Percentiles rank a stretch among this genome's conserved stretches.
Conservation (phyloP, 441 rosid genomes). For the Syzygium syzygioides region DNA sequence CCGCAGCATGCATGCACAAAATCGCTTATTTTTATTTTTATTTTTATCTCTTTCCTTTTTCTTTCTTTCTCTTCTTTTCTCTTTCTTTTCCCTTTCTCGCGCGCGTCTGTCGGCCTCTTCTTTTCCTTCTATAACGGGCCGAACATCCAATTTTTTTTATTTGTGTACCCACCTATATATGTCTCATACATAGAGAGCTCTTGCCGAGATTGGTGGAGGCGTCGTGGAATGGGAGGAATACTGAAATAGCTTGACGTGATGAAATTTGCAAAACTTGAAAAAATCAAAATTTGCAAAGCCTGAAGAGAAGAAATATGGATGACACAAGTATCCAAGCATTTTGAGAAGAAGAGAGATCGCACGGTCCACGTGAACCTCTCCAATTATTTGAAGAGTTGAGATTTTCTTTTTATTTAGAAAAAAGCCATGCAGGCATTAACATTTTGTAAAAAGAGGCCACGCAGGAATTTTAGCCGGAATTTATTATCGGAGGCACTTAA, state of each 20-base stretch:
- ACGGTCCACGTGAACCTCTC: background rate
- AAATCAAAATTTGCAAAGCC: background rate
- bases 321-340: background rate
- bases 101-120: too few relatives aligned
- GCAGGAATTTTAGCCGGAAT: background rate
- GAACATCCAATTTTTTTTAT: too few relatives aligned
- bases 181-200: slow-evolving; percentile 39
- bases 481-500: rapidly evolving
- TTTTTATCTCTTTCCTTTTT: too few relatives aligned
- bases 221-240: slow-evolving; percentile 34
- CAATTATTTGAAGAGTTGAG: background rate
- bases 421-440: background rate
- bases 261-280: background rate
- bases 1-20: too few relatives aligned
- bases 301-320: background rate
- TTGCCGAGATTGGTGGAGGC: slow-evolving; percentile 75
- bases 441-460: background rate
- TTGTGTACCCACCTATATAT: too few relatives aligned
- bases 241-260: background rate
- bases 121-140: too few relatives aligned
- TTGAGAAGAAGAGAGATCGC: background rate
- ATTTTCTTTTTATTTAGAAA: background rate
- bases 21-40: too few relatives aligned
- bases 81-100: too few relatives aligned
- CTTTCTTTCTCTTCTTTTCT: too few relatives aligned